A percentile compares a stretch with the other conserved stretches of the same genome.
These are phyloP conservation scores for Helotiales sp. DNA, from an alignment of 2,329 filamentous ascomycete species.

Conservation along the genomic window DNA sequence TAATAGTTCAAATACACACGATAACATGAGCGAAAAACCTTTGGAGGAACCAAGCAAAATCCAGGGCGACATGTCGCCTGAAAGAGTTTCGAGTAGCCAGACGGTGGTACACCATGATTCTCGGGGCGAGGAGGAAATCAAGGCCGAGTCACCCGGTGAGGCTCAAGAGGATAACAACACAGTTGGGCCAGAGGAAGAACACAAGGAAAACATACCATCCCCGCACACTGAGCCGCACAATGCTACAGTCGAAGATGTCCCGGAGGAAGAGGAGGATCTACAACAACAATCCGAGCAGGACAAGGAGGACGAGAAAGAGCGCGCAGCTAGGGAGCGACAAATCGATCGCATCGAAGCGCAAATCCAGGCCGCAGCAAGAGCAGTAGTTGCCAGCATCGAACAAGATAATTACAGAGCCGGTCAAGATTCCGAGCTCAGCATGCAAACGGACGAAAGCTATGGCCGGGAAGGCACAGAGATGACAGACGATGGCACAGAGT, in stretches of 20 bases:
- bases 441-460: constrained; percentile 41
- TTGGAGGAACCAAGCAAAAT: not conserved
- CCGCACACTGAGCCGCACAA: not conserved
- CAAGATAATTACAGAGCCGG: constrained; percentile 42
- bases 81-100: constrained; percentile 33
- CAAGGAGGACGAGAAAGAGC: constrained; percentile 28
- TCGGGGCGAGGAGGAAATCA: constrained; percentile 14
- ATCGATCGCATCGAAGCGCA: constrained; percentile 52
- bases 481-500: constrained; percentile 37
- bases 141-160: constrained; percentile 3
- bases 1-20: constrained; percentile 24
- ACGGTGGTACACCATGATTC: constrained; percentile 36
- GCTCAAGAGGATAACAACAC: not conserved
- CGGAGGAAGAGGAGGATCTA: not conserved
- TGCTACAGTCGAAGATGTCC: constrained; percentile 10
- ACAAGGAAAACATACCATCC: constrained; percentile 11
- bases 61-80: constrained; percentile 31
- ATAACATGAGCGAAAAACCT: not conserved
- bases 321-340: constrained; percentile 34
- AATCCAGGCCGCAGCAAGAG: constrained; percentile 58
- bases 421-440: constrained; percentile 44
- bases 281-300: constrained; percentile 11
- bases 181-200: constrained; percentile 14
- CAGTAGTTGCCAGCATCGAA: constrained; percentile 55
- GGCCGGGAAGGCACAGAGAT: constrained; percentile 39